Conservation (phyloP, 257 asterid species). For the Schizonepeta tenuifolia region DNA sequence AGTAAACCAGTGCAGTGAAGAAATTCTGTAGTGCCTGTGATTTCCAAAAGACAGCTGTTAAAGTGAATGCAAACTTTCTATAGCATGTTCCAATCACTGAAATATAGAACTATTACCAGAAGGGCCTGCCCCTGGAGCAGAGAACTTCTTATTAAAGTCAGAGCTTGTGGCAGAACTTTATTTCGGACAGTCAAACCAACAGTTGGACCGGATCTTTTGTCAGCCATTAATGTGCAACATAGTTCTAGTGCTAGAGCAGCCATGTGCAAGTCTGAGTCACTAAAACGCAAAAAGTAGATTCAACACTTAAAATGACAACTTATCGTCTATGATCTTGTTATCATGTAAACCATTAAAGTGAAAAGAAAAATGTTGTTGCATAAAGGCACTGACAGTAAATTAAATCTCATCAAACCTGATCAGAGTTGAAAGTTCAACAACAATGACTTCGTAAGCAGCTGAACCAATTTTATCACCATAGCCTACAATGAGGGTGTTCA, state of each 20-base stretch:
- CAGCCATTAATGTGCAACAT: conserved; percentile 95
- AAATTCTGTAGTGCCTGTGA: conserved; percentile 87
- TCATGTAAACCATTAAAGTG: conserved; percentile 15
- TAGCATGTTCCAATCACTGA: conserved; percentile 24
- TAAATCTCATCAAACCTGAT: conserved; percentile 65
- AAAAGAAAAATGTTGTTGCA: conserved; percentile 3
- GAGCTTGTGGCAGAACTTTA: conserved; percentile 96
- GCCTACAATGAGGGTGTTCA: conserved; percentile 87
- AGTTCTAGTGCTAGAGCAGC: conserved; percentile 94
- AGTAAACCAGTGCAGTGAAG: conserved; percentile 82
- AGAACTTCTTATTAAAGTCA: conserved; percentile 80
- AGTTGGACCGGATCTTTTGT: conserved; percentile 87
- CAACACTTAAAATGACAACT: neutral
- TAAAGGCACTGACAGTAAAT: conserved; percentile 1
- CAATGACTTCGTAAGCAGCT: conserved; percentile 91
- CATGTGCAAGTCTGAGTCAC: conserved; percentile 98
- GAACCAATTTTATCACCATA: conserved; percentile 93
- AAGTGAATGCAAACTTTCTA: conserved; percentile 26
- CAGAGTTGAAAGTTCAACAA: conserved; percentile 89
- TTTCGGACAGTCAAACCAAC: conserved; percentile 90
- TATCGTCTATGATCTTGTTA: conserved; percentile 6
- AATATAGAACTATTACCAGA: conserved; percentile 58
- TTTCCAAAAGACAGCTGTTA: conserved; percentile 40
- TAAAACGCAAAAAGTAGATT: conserved; percentile 41
- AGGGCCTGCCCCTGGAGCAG: conserved; percentile 99